A percentile compares a stretch with the other conserved stretches of the same genome.
These are phyloP conservation scores for Torrubiella hemipterigena DNA, from an alignment of 2,329 filamentous ascomycete genomes.

Conservation along the genomic window DNA sequence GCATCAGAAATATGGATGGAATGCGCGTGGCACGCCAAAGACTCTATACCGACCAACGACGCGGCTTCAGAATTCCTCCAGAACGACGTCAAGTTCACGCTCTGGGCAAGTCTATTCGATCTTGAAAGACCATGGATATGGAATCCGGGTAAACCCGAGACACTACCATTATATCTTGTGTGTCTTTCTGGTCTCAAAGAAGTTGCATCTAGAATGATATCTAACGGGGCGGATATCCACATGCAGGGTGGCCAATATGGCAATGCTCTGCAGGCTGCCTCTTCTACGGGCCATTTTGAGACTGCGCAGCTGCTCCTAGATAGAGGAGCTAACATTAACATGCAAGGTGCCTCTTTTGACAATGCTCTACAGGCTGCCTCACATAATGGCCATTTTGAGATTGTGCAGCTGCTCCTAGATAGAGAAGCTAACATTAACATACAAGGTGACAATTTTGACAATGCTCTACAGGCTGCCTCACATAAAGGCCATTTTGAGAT, in stretches of 20 bases:
- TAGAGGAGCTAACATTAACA: constrained; percentile 7
- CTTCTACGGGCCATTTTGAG: constrained; percentile 1
- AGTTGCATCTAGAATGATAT: constrained; percentile 5
- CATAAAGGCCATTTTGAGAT: constrained; percentile 4
- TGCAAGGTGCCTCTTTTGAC: constrained; percentile 2
- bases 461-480: constrained; percentile 8
- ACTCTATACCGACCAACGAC: constrained; percentile 3
- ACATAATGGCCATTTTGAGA: constrained; percentile 2
- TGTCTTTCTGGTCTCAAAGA: constrained; percentile 5
- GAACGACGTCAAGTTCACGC: constrained; percentile 5
- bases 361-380: constrained; percentile 6
- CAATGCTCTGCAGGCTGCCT: constrained; percentile 9
- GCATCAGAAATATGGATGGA: constrained; percentile 10
- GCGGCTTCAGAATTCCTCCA: constrained; percentile 7
- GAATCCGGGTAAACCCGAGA: constrained; percentile 4
- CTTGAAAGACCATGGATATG: background rate
- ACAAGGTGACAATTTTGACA: constrained; percentile 2
- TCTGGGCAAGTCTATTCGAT: background rate
- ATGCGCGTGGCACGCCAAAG: constrained; percentile 5
- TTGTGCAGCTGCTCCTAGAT: constrained; percentile 5
- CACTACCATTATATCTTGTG: constrained; percentile 8
- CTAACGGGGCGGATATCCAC: constrained; percentile 5
- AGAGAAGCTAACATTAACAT: constrained; percentile 3
- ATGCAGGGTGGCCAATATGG: constrained; percentile 6
- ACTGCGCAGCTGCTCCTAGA: constrained; percentile 1